Evolutionary conservation across 345 rosid genomes (phyloP).

Genomic region (Mercurialis annua): DNA sequence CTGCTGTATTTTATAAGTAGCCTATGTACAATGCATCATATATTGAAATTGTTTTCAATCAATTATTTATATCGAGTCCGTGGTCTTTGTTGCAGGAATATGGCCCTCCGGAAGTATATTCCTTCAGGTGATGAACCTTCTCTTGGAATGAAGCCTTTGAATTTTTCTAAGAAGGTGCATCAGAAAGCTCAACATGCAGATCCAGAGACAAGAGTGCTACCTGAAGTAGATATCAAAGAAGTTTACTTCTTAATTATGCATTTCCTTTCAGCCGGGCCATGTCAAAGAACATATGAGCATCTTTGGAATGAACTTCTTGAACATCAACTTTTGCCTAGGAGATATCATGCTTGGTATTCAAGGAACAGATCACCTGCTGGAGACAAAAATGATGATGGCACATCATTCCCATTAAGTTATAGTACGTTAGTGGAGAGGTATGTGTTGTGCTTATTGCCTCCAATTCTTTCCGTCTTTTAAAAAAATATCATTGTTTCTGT

Average conservation of each 20-base stretch:
- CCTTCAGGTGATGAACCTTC: constrained; percentile 51
- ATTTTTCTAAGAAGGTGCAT: constrained; percentile 50
- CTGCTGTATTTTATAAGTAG: neutral
- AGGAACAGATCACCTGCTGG: constrained; percentile 61
- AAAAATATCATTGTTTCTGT: neutral
- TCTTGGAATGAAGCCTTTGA: constrained; percentile 60
- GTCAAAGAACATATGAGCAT: constrained; percentile 67
- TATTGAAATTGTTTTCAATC: neutral
- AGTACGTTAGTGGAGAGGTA: constrained; percentile 74
- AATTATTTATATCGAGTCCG: neutral
- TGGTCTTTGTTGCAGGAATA: constrained; percentile 29
- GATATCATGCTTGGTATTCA: constrained; percentile 96
- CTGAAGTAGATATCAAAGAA: constrained; percentile 69
- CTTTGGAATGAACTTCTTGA: constrained; percentile 85
- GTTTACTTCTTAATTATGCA: constrained; percentile 89
- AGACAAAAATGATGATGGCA: constrained; percentile 74
- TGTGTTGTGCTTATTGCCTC: constrained; percentile 8
- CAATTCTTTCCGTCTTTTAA: neutral
- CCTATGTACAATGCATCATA: neutral
- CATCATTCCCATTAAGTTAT: constrained; percentile 72
- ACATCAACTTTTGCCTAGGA: constrained; percentile 86
- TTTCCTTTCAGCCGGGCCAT: constrained; percentile 89
- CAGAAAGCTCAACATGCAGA: constrained; percentile 49
- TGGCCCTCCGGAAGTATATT: constrained; percentile 72
- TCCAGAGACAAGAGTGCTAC: constrained; percentile 34